Evolutionary conservation across 352 stramenopile genomes (phyloP).

Genomic region (Halophytophthora batemanensis): DNA sequence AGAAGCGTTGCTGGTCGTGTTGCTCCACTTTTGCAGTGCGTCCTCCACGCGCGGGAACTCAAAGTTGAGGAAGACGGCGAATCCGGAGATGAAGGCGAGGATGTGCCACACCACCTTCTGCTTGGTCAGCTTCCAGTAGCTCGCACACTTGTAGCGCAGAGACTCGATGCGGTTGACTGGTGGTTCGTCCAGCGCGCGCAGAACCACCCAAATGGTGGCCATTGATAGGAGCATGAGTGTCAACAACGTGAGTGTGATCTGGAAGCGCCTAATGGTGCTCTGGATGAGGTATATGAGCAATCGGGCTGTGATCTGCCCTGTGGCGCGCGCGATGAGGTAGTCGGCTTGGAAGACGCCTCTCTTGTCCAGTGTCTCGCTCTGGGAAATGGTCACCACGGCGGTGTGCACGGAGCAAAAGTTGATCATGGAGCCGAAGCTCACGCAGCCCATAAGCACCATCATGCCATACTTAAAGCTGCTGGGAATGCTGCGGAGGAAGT

Average conservation of each 20-base stretch:
- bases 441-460: conserved; percentile 36
- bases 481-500: too few relatives aligned
- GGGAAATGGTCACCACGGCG: conserved; percentile 59
- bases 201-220: conserved; percentile 27
- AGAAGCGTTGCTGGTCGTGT: conserved; percentile 44
- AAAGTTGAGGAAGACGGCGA: conserved; percentile 53
- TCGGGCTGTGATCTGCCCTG: conserved; percentile 25
- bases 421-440: conserved; percentile 64
- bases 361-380: conserved; percentile 54
- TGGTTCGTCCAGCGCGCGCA: conserved; percentile 15
- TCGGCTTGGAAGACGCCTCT: conserved; percentile 52
- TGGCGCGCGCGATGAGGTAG: conserved; percentile 40
- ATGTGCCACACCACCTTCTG: conserved; percentile 73
- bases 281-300: conserved; percentile 27
- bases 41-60: too few relatives aligned
- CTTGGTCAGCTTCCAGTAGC: conserved; percentile 76
- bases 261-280: conserved; percentile 17
- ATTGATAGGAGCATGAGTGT: conserved; percentile 25
- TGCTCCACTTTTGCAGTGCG: too few relatives aligned
- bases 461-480: too few relatives aligned
- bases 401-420: conserved; percentile 65
- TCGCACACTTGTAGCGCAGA: conserved; percentile 38
- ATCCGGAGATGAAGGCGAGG: conserved; percentile 61
- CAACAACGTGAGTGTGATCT: conserved; percentile 28
- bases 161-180: conserved; percentile 19